Percentiles rank a stretch among this genome's conserved stretches.
Evolutionary conservation across 176 grass and related monocot species (phyloP).

Genomic region (Pontederia crassipes): DNA sequence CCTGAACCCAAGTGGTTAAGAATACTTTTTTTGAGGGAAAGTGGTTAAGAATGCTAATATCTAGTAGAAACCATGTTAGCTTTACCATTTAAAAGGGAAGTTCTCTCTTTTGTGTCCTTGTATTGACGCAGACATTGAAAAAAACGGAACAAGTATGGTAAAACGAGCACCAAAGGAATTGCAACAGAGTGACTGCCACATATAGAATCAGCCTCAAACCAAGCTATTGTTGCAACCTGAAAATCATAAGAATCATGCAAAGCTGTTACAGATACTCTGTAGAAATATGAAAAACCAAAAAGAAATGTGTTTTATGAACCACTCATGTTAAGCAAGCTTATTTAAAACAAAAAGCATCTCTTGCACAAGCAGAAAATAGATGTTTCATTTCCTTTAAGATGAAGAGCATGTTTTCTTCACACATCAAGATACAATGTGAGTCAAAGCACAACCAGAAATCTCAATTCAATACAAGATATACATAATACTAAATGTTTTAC

Average conservation of each 20-base stretch:
- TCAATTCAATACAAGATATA: too few relatives aligned
- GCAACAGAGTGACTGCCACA: slow-evolving; percentile 91
- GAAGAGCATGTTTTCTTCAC: too few relatives aligned
- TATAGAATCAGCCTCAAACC: slow-evolving; percentile 99
- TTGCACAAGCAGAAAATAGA: too few relatives aligned
- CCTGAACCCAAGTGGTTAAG: too few relatives aligned
- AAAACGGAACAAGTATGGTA: slow-evolving; percentile 86
- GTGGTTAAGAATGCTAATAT: too few relatives aligned
- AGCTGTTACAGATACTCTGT: neutral
- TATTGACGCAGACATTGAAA: slow-evolving; percentile 96
- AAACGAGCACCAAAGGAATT: slow-evolving; percentile 87
- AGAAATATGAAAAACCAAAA: neutral
- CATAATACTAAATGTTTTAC: too few relatives aligned
- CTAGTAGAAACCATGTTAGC: too few relatives aligned
- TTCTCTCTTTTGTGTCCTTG: slow-evolving; percentile 91
- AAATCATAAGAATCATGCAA: slow-evolving; percentile 15
- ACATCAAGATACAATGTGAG: too few relatives aligned
- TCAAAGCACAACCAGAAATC: too few relatives aligned
- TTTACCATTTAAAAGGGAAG: slow-evolving; percentile 87
- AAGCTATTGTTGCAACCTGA: slow-evolving; percentile 94
- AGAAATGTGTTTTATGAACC: neutral
- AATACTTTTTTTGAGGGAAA: too few relatives aligned
- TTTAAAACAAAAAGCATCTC: neutral
- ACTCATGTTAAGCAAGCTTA: neutral
- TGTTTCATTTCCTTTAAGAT: too few relatives aligned